Evolutionary conservation across 768 basidiomycete species (phyloP).

Genomic region (Lactarius hatsudake): DNA sequence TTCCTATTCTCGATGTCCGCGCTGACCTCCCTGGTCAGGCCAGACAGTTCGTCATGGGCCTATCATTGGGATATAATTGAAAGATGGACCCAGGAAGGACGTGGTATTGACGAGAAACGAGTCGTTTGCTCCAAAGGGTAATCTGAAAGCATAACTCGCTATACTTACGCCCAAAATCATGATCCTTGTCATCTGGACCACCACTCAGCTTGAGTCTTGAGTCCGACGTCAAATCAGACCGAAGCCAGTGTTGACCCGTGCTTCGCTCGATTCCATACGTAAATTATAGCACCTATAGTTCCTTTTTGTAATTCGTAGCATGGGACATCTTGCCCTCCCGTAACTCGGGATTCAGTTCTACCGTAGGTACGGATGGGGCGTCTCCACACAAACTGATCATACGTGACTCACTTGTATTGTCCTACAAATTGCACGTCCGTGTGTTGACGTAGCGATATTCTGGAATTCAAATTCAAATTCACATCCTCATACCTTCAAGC

Average conservation of each 20-base stretch:
- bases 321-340: too few species aligned
- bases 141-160: not conserved
- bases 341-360: too few species aligned
- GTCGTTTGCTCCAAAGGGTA: not conserved
- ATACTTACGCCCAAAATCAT: not conserved
- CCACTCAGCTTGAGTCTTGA: not conserved
- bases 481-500: not conserved
- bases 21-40: constrained; percentile 39
- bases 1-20: constrained; percentile 40
- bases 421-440: too few species aligned
- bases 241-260: too few species aligned
- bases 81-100: constrained; percentile 23
- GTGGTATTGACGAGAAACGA: constrained; percentile 6
- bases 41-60: constrained; percentile 43
- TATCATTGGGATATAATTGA: constrained; percentile 41
- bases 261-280: too few species aligned
- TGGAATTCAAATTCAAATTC: not conserved
- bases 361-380: too few species aligned
- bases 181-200: not conserved
- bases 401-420: too few species aligned
- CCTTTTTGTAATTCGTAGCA: too few species aligned
- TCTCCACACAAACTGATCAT: too few species aligned
- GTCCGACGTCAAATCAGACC: too few species aligned
- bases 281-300: too few species aligned
- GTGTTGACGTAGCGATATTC: not conserved